A percentile compares a stretch with the other conserved stretches of the same genome.
Conservation (phyloP, 2,329 filamentous ascomycete genomes). For the Coniochaeta sp. region DNA sequence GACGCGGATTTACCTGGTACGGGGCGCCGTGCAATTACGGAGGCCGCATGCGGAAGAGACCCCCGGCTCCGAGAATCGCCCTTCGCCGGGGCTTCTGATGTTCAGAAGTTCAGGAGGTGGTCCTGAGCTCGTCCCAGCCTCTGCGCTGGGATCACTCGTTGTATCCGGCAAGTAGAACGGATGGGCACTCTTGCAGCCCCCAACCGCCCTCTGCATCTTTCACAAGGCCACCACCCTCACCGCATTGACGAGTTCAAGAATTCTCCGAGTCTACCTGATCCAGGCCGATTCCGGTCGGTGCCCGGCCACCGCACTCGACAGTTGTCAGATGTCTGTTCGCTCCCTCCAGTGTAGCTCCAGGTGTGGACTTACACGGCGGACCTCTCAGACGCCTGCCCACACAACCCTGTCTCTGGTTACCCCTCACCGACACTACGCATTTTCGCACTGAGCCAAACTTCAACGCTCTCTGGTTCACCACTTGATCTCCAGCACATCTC, state of each 20-base stretch:
- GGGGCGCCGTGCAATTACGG: background rate
- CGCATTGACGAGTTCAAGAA: no score
- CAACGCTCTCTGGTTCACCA: background rate
- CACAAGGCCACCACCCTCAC: no score
- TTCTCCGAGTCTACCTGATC: background rate
- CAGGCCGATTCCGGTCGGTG: background rate
- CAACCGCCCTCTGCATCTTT: no score
- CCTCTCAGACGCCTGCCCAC: background rate
- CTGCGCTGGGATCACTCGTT: no score
- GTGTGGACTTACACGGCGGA: background rate
- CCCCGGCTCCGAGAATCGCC: background rate
- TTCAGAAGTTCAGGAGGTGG: no score
- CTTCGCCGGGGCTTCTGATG: background rate
- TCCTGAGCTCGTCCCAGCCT: no score
- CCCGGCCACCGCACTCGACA: background rate
- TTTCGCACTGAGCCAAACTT: background rate
- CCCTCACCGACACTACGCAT: constrained; percentile 1
- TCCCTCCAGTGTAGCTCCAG: background rate
- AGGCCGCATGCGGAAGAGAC: background rate
- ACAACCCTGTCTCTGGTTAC: constrained; percentile 1
- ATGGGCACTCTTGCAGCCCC: no score
- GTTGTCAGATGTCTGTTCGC: background rate
- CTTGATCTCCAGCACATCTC: background rate
- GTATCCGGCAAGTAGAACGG: no score
- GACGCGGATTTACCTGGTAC: background rate